Percentiles rank a stretch among this genome's conserved stretches.
phyloP scores from a whole-genome alignment of 306 rosid species.

The Trifolium subterraneum region DNA sequence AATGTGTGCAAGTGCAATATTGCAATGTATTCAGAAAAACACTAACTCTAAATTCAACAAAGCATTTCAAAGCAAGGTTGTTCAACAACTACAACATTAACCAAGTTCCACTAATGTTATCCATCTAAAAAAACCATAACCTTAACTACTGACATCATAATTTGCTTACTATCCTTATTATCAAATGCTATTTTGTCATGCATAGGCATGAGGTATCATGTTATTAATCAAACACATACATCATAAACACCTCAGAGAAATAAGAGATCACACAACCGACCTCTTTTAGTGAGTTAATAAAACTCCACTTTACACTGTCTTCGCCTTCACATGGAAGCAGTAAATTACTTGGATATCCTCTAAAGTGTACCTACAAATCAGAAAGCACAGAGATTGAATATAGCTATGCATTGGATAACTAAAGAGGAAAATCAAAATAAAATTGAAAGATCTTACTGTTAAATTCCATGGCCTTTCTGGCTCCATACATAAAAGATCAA shows the following conservation, averaged over 20 bases:
- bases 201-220: slow-evolving; percentile 13
- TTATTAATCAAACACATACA: slow-evolving; percentile 32
- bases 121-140: slow-evolving; percentile 15
- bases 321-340: slow-evolving; percentile 94
- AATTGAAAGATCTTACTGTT: slow-evolving; percentile 51
- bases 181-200: neutral
- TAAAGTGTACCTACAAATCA: slow-evolving; percentile 80
- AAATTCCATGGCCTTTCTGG: slow-evolving; percentile 97
- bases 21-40: slow-evolving; percentile 9
- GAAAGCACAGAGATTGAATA: slow-evolving; percentile 32
- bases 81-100: neutral
- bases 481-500: slow-evolving; percentile 86
- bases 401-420: slow-evolving; percentile 7
- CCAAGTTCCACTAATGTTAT: slow-evolving; percentile 1
- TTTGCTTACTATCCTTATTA: slow-evolving; percentile 18
- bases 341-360: slow-evolving; percentile 79
- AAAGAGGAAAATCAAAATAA: slow-evolving; percentile 13
- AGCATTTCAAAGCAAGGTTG: neutral
- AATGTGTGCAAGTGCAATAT: slow-evolving; percentile 1
- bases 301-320: slow-evolving; percentile 90
- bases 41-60: neutral
- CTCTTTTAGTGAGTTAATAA: slow-evolving; percentile 95
- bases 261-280: slow-evolving; percentile 48
- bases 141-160: slow-evolving; percentile 14
- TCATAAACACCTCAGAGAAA: neutral